Evolutionary conservation across 2,329 filamentous ascomycete genomes (phyloP).

Genomic region (Botrytis galanthina): DNA sequence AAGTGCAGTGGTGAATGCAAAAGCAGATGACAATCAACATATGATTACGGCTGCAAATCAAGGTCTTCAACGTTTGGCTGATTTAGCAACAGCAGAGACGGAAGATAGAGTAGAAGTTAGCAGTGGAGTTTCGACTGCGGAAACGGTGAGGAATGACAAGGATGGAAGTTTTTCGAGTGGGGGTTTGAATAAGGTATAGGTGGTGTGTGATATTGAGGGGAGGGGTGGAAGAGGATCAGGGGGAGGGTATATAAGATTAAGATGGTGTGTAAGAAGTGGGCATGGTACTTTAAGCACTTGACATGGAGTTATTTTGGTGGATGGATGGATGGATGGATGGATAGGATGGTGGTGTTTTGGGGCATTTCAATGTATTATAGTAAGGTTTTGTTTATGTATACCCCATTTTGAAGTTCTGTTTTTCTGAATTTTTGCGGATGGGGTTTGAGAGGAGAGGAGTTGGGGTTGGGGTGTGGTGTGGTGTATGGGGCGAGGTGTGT

Average conservation of each 20-base stretch:
- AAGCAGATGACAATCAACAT: constrained; percentile 25
- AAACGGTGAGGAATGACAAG: neutral
- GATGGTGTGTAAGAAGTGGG: neutral
- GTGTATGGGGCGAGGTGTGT: neutral
- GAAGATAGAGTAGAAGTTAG: constrained; percentile 6
- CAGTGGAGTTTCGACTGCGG: neutral
- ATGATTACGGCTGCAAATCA: constrained; percentile 31
- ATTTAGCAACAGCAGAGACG: constrained; percentile 41
- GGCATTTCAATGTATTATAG: neutral
- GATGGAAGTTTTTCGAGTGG: neutral
- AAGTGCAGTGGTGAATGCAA: neutral
- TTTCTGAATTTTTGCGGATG: neutral
- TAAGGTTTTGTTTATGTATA: constrained; percentile 9
- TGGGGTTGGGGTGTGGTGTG: neutral
- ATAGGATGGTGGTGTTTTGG: neutral
- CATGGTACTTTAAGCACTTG: neutral
- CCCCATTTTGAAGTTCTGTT: neutral
- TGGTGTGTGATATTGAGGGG: neutral
- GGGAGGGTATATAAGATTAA: neutral
- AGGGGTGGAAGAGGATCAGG: neutral
- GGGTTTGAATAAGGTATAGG: neutral
- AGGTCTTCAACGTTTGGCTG: constrained; percentile 58
- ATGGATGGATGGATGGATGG: neutral
- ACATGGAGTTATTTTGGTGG: constrained; percentile 7
- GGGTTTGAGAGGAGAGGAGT: neutral